These are phyloP conservation scores for Sporothrix curviconia DNA, from an alignment of 2,329 filamentous ascomycete species.

Conservation along the genomic window DNA sequence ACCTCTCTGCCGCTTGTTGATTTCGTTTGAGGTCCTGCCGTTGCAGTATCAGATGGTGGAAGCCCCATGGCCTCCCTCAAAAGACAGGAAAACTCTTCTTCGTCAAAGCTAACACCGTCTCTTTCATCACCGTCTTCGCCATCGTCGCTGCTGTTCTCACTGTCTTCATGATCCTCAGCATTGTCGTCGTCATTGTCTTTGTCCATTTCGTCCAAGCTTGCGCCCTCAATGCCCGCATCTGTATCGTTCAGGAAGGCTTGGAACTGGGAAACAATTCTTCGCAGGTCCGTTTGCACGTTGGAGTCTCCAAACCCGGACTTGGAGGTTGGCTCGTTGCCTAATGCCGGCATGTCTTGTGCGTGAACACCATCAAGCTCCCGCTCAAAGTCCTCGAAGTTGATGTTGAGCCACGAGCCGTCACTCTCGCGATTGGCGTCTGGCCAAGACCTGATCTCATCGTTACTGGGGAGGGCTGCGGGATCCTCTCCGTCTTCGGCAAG, in stretches of 20 bases:
- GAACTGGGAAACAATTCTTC: slow-evolving; percentile 90
- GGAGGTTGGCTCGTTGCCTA: background rate
- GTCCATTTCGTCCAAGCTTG: too few species aligned
- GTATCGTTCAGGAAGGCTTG: slow-evolving; percentile 87
- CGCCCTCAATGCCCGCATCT: too few species aligned
- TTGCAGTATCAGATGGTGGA: slow-evolving; percentile 24
- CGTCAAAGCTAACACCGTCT: slow-evolving; percentile 73
- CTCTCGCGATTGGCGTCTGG: slow-evolving; percentile 57
- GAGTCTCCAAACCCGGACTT: slow-evolving; percentile 54
- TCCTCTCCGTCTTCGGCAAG: slow-evolving; percentile 62
- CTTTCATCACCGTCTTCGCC: slow-evolving; percentile 54
- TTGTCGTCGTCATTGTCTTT: too few species aligned
- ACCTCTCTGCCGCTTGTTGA: too few species aligned
- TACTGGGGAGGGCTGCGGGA: slow-evolving; percentile 53
- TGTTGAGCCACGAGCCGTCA: slow-evolving; percentile 85
- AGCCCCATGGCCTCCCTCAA: slow-evolving; percentile 90
- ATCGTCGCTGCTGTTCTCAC: slow-evolving; percentile 42
- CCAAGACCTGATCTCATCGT: slow-evolving; percentile 70
- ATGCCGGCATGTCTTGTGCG: too few species aligned
- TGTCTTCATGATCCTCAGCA: slow-evolving; percentile 65
- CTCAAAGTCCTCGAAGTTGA: slow-evolving; percentile 85
- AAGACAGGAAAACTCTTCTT: slow-evolving; percentile 76
- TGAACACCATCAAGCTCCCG: slow-evolving; percentile 55
- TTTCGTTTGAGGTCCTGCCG: background rate
- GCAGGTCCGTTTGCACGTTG: slow-evolving; percentile 65